A percentile compares a stretch with the other conserved stretches of the same genome.
Evolutionary conservation across 495 filamentous ascomycete species (phyloP).

Genomic region (Xylaria flabelliformis): DNA sequence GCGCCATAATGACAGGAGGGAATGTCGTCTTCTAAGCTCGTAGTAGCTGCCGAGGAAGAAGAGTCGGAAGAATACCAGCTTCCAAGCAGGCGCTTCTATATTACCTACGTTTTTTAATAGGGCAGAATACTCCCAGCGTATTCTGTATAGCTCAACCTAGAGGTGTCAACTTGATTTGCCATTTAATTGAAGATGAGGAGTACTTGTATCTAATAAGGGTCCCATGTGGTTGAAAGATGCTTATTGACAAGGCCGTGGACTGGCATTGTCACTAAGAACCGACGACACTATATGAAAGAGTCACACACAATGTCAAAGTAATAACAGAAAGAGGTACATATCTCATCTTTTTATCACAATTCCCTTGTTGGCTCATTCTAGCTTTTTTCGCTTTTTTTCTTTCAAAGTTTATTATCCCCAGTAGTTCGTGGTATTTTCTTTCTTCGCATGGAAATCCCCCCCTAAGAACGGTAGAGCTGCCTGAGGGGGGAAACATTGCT

Average conservation of each 20-base stretch:
- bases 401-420: background rate
- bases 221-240: background rate
- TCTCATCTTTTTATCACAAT: slow-evolving; percentile 11
- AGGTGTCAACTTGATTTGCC: background rate
- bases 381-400: background rate
- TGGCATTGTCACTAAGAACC: background rate
- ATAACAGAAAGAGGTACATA: background rate
- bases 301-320: slow-evolving; percentile 11
- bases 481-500: slow-evolving; percentile 7
- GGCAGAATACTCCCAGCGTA: background rate
- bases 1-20: slow-evolving; percentile 26
- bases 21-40: background rate
- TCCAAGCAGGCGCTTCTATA: background rate
- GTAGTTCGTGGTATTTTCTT: background rate
- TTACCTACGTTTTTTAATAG: background rate
- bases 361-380: slow-evolving; percentile 14
- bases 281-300: background rate
- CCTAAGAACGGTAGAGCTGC: slow-evolving; percentile 10
- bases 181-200: background rate
- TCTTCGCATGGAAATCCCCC: background rate
- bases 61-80: slow-evolving; percentile 17
- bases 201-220: background rate
- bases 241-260: background rate
- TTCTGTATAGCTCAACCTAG: background rate
- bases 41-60: slow-evolving; percentile 4